phyloP scores from a whole-genome alignment of 2,329 filamentous ascomycete species.

The Xylariaceae sp. region DNA sequence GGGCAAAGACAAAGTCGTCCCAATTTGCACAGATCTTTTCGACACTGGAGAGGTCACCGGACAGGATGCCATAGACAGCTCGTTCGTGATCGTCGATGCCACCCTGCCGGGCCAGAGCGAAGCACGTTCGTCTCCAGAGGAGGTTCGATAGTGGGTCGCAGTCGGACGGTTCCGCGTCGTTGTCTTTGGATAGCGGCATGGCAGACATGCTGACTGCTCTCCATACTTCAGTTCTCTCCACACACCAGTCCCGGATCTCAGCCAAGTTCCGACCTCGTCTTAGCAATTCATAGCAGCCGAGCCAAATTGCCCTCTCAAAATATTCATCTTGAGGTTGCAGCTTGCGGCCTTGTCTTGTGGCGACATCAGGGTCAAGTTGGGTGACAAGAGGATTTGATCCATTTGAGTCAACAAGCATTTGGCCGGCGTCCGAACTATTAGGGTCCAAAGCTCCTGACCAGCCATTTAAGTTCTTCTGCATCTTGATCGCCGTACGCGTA shows the following conservation, averaged over 20 bases:
- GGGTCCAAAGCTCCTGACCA: constrained; percentile 63
- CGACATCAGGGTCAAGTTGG: constrained; percentile 87
- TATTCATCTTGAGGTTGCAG: constrained; percentile 81
- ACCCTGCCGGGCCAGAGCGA: constrained; percentile 63
- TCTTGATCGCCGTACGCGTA: constrained; percentile 85
- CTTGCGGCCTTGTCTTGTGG: constrained; percentile 70
- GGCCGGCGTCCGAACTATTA: constrained; percentile 50
- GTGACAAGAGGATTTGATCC: constrained; percentile 67
- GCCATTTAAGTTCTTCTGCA: constrained; percentile 73
- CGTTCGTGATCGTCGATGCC: constrained; percentile 74
- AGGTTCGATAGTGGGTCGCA: constrained; percentile 44
- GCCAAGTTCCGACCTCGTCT: constrained; percentile 72
- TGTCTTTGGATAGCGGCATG: constrained; percentile 52
- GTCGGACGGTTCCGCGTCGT: constrained; percentile 37
- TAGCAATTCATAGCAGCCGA: constrained; percentile 90
- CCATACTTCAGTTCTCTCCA: constrained; percentile 83
- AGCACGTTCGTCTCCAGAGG: constrained; percentile 78
- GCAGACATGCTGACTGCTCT: constrained; percentile 78
- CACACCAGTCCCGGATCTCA: constrained; percentile 79
- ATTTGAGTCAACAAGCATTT: constrained; percentile 53
- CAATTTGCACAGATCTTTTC: constrained; percentile 72
- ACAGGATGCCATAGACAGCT: constrained; percentile 86
- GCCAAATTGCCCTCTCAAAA: constrained; percentile 87
- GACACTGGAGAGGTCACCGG: constrained; percentile 75
- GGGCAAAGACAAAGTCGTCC: constrained; percentile 83